Percentiles rank a stretch among this genome's conserved stretches.
Evolutionary conservation across 2,329 filamentous ascomycete genomes (phyloP).

Genomic region (Biscogniauxia mediterranea): DNA sequence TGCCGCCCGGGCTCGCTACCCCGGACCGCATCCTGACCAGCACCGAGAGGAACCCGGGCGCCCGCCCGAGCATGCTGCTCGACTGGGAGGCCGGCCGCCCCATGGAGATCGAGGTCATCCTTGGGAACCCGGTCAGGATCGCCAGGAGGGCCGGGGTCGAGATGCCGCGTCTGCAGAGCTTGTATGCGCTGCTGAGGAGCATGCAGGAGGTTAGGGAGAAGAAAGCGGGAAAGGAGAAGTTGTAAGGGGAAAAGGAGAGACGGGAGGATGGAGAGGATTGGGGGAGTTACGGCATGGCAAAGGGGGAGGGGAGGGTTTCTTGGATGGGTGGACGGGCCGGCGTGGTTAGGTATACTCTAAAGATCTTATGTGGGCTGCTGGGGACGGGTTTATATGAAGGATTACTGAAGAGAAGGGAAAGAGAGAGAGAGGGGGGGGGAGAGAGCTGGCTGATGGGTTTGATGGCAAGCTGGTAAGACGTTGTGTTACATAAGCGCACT

Average conservation of each 20-base stretch:
- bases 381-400: too few relatives aligned
- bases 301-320: too few relatives aligned
- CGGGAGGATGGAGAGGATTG: too few relatives aligned
- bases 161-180: conserved; percentile 63
- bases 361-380: too few relatives aligned
- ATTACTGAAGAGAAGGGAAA: too few relatives aligned
- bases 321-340: too few relatives aligned
- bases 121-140: conserved; percentile 68
- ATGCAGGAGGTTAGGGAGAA: conserved; percentile 54
- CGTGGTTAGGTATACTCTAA: too few relatives aligned
- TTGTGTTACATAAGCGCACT: too few relatives aligned
- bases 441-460: too few relatives aligned
- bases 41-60: conserved; percentile 63
- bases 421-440: too few relatives aligned
- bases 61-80: conserved; percentile 64
- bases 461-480: too few relatives aligned
- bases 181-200: conserved; percentile 65
- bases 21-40: conserved; percentile 63
- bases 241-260: conserved; percentile 25
- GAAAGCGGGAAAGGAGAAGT: conserved; percentile 32
- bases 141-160: conserved; percentile 61
- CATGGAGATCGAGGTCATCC: conserved; percentile 70
- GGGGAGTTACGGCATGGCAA: too few relatives aligned
- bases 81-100: conserved; percentile 67
- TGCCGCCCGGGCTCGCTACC: conserved; percentile 59